phyloP scores from a whole-genome alignment of 164 flowering plant genomes.

The Sextonia rubra region DNA sequence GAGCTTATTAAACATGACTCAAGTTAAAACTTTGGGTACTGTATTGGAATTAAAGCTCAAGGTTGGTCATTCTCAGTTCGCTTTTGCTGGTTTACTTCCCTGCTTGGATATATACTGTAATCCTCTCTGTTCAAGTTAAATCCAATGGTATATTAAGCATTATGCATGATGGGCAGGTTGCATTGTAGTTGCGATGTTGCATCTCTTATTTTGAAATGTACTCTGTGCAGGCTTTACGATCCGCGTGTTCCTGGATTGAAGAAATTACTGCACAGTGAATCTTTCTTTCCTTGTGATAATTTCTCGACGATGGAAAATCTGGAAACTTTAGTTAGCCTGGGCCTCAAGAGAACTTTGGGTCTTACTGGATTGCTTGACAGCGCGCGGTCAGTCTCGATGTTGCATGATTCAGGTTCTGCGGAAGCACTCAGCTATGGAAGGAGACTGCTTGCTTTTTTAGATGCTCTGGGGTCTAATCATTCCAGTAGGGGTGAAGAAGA shows the following conservation, averaged over 20 bases:
- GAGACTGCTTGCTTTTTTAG: conserved; percentile 52
- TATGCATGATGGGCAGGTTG: not conserved
- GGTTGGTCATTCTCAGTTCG: too few relatives aligned
- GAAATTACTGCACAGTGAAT: conserved; percentile 52
- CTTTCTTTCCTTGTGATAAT: conserved; percentile 73
- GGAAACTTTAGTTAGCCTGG: conserved; percentile 59
- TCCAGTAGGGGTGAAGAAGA: conserved; percentile 25
- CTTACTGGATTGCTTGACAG: conserved; percentile 73
- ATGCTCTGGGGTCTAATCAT: conserved; percentile 47
- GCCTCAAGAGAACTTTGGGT: conserved; percentile 59
- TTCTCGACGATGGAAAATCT: conserved; percentile 56
- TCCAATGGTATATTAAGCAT: not conserved
- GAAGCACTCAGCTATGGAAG: conserved; percentile 45
- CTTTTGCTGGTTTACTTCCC: too few relatives aligned
- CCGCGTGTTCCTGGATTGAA: conserved; percentile 74
- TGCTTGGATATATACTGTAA: not conserved
- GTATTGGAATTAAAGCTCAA: too few relatives aligned
- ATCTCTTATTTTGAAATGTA: not conserved
- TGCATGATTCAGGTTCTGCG: conserved; percentile 49
- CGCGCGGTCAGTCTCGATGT: conserved; percentile 74
- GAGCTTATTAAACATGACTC: too few relatives aligned
- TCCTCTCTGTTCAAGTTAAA: not conserved
- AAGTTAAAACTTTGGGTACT: too few relatives aligned
- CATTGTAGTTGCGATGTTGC: conserved; percentile 2
- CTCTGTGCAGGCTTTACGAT: conserved; percentile 82